Percentiles rank a stretch among this genome's conserved stretches.
Evolutionary conservation across 2,329 filamentous ascomycete species (phyloP).

Genomic region (Arthroderma sp.): DNA sequence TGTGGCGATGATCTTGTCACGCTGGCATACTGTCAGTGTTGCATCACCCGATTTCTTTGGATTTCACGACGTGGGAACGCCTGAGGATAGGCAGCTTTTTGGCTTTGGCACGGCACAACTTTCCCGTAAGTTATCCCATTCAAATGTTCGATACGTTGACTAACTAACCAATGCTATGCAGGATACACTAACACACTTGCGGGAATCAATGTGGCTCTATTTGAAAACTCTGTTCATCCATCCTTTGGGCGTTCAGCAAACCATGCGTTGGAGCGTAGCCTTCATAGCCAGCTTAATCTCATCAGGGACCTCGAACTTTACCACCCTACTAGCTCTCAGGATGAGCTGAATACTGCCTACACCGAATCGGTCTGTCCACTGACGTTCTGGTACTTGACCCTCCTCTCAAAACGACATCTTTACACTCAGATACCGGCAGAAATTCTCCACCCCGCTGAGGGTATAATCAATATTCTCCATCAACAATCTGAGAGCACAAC

Average conservation of each 20-base stretch:
- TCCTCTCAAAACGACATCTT: conserved; percentile 31
- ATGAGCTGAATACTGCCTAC: conserved; percentile 16
- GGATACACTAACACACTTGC: conserved; percentile 25
- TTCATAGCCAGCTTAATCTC: conserved; percentile 26
- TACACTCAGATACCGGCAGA: conserved; percentile 30
- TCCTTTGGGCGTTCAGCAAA: conserved; percentile 24
- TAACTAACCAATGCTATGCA: conserved; percentile 3
- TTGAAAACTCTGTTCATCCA: conserved; percentile 22
- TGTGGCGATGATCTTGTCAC: conserved; percentile 25
- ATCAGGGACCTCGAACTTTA: conserved; percentile 25
- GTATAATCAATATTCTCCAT: conserved; percentile 28
- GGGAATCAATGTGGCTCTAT: conserved; percentile 20
- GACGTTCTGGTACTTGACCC: conserved; percentile 29
- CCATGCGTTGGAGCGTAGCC: conserved; percentile 23
- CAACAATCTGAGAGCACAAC: conserved; percentile 17
- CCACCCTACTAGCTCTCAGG: conserved; percentile 16
- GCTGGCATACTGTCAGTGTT: conserved; percentile 31
- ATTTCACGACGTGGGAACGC: conserved; percentile 25
- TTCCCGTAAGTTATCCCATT: conserved; percentile 21
- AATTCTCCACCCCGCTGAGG: conserved; percentile 27
- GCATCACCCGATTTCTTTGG: conserved; percentile 27
- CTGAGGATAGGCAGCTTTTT: conserved; percentile 26
- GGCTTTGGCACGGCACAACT: conserved; percentile 24
- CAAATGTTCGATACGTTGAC: neutral
- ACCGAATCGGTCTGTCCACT: conserved; percentile 27